Base-by-base conservation (phyloP, 495 filamentous ascomycete species). In the Penicillium soppii region DNA sequence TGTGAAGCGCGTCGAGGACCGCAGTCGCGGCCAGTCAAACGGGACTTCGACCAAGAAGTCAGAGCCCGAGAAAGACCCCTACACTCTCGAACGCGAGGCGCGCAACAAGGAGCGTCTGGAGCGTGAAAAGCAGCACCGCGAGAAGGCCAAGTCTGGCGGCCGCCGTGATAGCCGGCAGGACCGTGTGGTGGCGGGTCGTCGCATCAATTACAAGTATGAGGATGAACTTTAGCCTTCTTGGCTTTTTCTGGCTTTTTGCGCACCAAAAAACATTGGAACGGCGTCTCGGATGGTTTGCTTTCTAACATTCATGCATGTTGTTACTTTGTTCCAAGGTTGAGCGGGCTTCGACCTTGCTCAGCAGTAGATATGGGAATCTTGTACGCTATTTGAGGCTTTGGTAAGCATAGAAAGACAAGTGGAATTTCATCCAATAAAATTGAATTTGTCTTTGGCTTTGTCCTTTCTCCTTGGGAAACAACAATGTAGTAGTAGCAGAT, bases 61-160 rank as follows among this genome's bases (percentile, higher is more conserved):
- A 15, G 75, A 74, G 7, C 73, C 75, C 0, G 70, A 72, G 10
- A 75, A 79, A 55, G 87, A 96, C 61, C 83, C 85, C 0, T 85
- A 92, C 58, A 86, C 87, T 0, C 71, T 86, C 1, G 90, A 92
- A 61, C 84, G 90, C 13, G 87, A 90, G 63, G 83, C 83, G 10
- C 77, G 88, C 12, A 85, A 91, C 51, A 76, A 87, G 9, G 90
- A 92, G 63, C 78, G 91, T 9, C 65, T 92, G 37, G 74, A 88
- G 5, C 88, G 89, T 53, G 90, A 95, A 65, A 79, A 89, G 41
- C 83, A 91, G 65, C 82, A 87, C 15, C 85, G 90, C 39, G 83
- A 82, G 47, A 53, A 48, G 43, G 67, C 60, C 50, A 75, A 81
- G 58, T 75, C 72, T 16, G 64, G 71, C 47, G 68, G 60, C 42